A percentile compares a stretch with the other conserved stretches of the same genome.
Conservation (phyloP, 2,329 filamentous ascomycete genomes). For the Kalaharituber pfeilii region DNA sequence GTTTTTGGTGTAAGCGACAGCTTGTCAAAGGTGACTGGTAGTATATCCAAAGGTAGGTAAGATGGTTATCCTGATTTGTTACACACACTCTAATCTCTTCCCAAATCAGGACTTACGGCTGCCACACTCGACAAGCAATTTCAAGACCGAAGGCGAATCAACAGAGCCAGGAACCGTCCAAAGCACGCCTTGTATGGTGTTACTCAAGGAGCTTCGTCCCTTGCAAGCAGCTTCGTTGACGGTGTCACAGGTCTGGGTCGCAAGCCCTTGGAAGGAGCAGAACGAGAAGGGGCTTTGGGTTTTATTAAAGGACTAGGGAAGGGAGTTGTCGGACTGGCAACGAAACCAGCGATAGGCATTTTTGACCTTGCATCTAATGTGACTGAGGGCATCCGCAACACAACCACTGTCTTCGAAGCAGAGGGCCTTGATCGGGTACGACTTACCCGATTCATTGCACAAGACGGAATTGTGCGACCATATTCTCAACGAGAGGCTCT, state of each 20-base stretch:
- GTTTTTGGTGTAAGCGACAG: conserved; percentile 96
- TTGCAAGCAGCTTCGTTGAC: conserved; percentile 79
- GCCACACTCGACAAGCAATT: conserved; percentile 97
- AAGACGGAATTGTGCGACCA: conserved; percentile 82
- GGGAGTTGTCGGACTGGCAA: conserved; percentile 81
- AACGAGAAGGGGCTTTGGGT: conserved; percentile 81
- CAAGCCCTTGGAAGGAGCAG: conserved; percentile 86
- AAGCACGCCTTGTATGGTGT: conserved; percentile 97
- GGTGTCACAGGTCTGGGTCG: conserved; percentile 84
- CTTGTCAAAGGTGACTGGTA: conserved; percentile 93
- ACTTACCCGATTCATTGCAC: conserved; percentile 78
- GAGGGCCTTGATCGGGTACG: conserved; percentile 87
- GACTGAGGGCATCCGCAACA: conserved; percentile 93
- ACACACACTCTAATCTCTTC: background rate
- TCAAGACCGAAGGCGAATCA: conserved; percentile 88
- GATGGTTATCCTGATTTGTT: background rate
- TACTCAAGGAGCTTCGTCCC: conserved; percentile 83
- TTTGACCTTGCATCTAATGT: conserved; percentile 95
- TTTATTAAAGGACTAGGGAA: conserved; percentile 98
- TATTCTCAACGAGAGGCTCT: conserved; percentile 91
- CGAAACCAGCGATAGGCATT: conserved; percentile 89
- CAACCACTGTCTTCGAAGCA: conserved; percentile 92
- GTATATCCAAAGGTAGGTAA: conserved; percentile 59
- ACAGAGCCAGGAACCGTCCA: conserved; percentile 75
- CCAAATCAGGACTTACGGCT: conserved; percentile 50